Base-by-base conservation (phyloP, 2,329 filamentous ascomycete genomes). In the Davidsoniella eucalypti region DNA sequence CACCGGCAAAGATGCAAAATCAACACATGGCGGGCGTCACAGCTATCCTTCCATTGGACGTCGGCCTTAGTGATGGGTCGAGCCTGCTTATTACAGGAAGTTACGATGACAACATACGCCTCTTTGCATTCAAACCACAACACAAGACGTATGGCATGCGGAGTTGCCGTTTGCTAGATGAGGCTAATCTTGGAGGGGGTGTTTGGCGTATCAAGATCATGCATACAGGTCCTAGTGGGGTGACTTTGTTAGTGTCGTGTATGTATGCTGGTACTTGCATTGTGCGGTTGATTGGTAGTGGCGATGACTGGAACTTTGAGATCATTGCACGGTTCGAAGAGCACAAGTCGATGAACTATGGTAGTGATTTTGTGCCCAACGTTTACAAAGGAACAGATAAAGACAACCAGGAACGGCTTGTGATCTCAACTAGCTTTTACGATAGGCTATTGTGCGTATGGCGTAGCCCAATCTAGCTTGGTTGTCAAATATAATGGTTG, bases 291-390 rank as follows among this genome's bases (percentile, higher is more conserved):
- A 61, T 65, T 23, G 53, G 57, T 25, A 36, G 17, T 5, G 63
- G 54, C 53, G 65, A 51, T n/a, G 55, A 55, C 16, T 87, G 81
- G 74, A 60, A 59, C 1, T 80, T 92, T 52, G 67, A 73, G 41
- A 69, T 90, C 1, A 56, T 88, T 44, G 80, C 74, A 0, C 74
- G 72, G 48, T 94, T 94, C 59, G 82, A 86, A 57, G 84, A 90
- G 61, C 87, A 95, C 61, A 71, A 84, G 65, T 94, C 87, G 62
- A 94, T 95, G 87, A 94, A 94, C 59, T 96, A 96, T 62, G 88
- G 82, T 5, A 85, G 83, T 57, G 87, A 88, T 63, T 75, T 78
- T 52, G 70, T 75, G 56, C 71, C 71, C 1, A 58, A 51, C 10
- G 48, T 45, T 26, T 37, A 36, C 26, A 44, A 42, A n/a, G 16